Percentiles rank a stretch among this genome's conserved stretches.
phyloP scores from a whole-genome alignment of 2,329 filamentous ascomycete species.

The Phialophora verrucosa region DNA sequence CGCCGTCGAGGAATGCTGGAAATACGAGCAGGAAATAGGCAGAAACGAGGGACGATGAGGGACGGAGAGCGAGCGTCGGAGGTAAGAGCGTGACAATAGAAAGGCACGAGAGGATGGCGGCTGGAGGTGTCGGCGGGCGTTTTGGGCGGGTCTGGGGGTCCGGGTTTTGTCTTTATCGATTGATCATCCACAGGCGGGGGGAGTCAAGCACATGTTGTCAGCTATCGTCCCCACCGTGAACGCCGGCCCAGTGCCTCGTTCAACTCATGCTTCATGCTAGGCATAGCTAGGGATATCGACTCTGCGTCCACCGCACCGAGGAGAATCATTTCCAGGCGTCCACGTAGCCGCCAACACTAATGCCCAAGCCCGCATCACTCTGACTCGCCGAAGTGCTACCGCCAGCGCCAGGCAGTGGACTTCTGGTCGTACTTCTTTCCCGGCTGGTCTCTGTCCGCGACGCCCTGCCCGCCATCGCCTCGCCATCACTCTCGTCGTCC shows the following conservation, averaged over 20 bases:
- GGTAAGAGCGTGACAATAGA: constrained; percentile 10
- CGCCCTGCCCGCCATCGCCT: constrained; percentile 16
- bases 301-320: not conserved
- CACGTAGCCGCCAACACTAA: constrained; percentile 32
- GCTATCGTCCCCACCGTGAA: constrained; percentile 9
- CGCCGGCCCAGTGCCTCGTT: not conserved
- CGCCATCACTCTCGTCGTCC: constrained; percentile 33
- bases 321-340: constrained; percentile 35
- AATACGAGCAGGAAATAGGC: constrained; percentile 15
- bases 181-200: constrained; percentile 4
- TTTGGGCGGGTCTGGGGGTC: not conserved
- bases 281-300: not conserved
- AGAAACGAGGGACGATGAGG: constrained; percentile 13
- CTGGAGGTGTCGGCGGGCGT: not conserved
- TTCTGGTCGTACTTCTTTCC: constrained; percentile 22
- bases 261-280: not conserved
- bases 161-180: constrained; percentile 17
- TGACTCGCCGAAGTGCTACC: not conserved
- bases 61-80: constrained; percentile 17
- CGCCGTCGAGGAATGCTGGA: not conserved
- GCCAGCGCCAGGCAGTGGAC: not conserved
- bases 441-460: constrained; percentile 17
- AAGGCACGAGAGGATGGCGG: not conserved
- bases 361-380: constrained; percentile 36
- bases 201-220: constrained; percentile 11